phyloP scores from a whole-genome alignment of 805 yeast species.

The Wickerhamiella brachini region DNA sequence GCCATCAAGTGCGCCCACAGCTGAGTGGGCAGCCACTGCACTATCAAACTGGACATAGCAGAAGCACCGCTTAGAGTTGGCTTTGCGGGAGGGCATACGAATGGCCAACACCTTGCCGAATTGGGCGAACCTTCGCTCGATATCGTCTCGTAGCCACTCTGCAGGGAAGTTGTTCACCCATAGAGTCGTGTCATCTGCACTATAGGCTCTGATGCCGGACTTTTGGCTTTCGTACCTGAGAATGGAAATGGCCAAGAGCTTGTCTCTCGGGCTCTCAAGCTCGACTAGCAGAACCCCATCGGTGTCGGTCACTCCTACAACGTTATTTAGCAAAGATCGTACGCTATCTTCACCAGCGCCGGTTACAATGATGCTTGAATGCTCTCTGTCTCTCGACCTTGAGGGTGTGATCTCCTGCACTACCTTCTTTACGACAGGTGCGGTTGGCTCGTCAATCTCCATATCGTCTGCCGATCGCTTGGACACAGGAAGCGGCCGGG shows the following conservation, averaged over 20 bases:
- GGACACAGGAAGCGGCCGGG: not conserved
- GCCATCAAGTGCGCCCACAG: not conserved
- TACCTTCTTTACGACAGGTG: not conserved
- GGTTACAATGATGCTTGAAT: not conserved
- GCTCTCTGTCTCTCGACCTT: constrained; percentile 1
- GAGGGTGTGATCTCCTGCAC: not conserved
- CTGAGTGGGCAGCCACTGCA: constrained; percentile 1
- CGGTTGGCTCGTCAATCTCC: not conserved
- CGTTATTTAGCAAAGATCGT: not conserved
- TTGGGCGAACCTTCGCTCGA: not conserved
- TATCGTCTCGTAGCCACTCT: not conserved
- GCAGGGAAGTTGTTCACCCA: constrained; percentile 5
- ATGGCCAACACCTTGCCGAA: constrained; percentile 5
- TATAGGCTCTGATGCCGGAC: not conserved
- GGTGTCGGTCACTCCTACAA: not conserved
- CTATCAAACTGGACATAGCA: constrained; percentile 5
- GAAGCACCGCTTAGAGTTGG: constrained; percentile 3
- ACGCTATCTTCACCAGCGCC: not conserved
- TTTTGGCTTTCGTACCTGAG: not conserved
- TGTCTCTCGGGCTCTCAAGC: not conserved
- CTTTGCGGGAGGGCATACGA: constrained; percentile 1
- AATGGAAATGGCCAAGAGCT: not conserved
- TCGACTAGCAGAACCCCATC: not conserved
- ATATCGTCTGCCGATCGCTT: not conserved
- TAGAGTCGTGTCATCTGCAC: constrained; percentile 2